Percentiles rank a stretch among this genome's conserved stretches.
Evolutionary conservation across 371 early-diverging fungal genomes (phyloP).

Genomic region (Funneliformis caledonium): DNA sequence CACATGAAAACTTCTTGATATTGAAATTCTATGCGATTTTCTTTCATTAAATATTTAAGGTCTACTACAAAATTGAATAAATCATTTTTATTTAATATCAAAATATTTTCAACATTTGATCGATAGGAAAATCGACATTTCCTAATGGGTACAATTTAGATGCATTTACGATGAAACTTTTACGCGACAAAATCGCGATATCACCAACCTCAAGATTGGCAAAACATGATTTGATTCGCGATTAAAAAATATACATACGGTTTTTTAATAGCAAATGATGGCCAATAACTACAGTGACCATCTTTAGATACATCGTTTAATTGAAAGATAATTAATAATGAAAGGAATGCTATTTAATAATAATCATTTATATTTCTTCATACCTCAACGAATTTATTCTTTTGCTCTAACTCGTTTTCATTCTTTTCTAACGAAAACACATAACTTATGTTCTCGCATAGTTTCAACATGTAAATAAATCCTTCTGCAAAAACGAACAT

Average conservation of each 20-base stretch:
- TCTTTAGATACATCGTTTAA: conserved; percentile 11
- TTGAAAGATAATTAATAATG: neutral
- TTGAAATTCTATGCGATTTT: conserved; percentile 58
- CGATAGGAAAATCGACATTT: conserved; percentile 27
- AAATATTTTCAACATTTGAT: conserved; percentile 31
- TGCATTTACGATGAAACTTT: neutral
- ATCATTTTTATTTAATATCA: neutral
- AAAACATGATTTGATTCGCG: neutral
- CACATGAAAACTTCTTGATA: conserved; percentile 55
- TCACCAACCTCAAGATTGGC: conserved; percentile 34
- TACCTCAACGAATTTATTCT: neutral
- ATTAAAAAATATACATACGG: no score
- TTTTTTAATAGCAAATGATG: conserved; percentile 50
- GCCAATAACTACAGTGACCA: conserved; percentile 53
- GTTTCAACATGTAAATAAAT: conserved; percentile 54
- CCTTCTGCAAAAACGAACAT: conserved; percentile 39
- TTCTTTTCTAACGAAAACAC: conserved; percentile 48
- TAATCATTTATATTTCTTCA: conserved; percentile 29
- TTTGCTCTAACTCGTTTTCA: conserved; percentile 21
- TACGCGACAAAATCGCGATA: neutral
- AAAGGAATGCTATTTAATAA: no score
- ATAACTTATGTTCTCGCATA: conserved; percentile 53
- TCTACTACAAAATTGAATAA: conserved; percentile 50
- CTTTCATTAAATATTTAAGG: conserved; percentile 53
- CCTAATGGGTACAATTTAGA: neutral